phyloP scores from a whole-genome alignment of 257 asterid genomes.

The Solanum verrucosum region DNA sequence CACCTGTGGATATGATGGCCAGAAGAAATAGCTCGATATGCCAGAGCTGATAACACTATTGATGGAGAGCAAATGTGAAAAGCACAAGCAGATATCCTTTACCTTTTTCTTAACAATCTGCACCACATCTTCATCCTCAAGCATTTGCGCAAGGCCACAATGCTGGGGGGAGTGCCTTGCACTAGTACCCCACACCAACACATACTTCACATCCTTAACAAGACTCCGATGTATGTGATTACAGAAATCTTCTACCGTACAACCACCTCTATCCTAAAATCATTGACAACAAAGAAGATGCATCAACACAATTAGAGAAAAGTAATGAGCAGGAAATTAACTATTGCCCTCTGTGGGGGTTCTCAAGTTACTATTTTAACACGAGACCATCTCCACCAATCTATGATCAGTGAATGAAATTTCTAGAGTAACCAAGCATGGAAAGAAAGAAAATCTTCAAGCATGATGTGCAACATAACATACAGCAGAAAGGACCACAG shows the following conservation, averaged over 20 bases:
- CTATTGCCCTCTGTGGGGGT: not conserved
- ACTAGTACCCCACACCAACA: slow-evolving; percentile 90
- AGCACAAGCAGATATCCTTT: not conserved
- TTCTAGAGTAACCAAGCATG: not conserved
- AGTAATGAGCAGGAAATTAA: not conserved
- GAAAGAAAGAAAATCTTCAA: not conserved
- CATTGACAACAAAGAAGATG: not conserved
- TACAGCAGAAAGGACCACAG: slow-evolving; percentile 93
- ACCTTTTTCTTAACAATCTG: slow-evolving; percentile 99
- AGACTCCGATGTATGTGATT: slow-evolving; percentile 94
- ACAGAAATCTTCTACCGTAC: slow-evolving; percentile 91
- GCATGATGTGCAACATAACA: slow-evolving; percentile 9
- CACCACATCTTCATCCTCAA: slow-evolving; percentile 93
- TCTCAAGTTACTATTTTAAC: not conserved
- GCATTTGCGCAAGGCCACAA: slow-evolving; percentile 84
- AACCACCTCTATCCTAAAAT: slow-evolving; percentile 96
- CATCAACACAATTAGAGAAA: not conserved
- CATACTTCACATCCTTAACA: slow-evolving; percentile 91
- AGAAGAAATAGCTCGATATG: not conserved
- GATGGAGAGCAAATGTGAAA: not conserved
- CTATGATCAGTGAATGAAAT: not conserved
- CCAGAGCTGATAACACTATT: not conserved
- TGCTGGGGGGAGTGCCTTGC: slow-evolving; percentile 97
- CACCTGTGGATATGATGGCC: not conserved
- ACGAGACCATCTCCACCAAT: not conserved